These are phyloP conservation scores for Nymphaea thermarum DNA, from an alignment of 164 flowering plant genomes.

Conservation along the genomic window DNA sequence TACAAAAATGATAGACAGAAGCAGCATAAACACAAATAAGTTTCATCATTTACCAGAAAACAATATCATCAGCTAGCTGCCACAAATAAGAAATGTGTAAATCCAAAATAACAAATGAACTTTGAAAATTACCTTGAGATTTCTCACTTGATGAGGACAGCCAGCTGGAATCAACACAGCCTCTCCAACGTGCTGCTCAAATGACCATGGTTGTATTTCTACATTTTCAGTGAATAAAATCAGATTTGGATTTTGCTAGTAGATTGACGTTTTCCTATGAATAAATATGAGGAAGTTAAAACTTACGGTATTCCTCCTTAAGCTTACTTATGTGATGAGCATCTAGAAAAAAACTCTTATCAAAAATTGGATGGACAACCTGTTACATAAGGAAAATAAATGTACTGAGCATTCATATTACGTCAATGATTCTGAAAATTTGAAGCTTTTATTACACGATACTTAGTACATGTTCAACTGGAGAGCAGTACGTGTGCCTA, in stretches of 20 bases:
- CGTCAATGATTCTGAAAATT: neutral
- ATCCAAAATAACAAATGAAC: neutral
- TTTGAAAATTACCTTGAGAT: conserved; percentile 36
- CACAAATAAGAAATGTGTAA: neutral
- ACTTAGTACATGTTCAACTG: conserved; percentile 26
- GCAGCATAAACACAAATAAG: neutral
- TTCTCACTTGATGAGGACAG: conserved; percentile 67
- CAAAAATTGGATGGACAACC: conserved; percentile 44
- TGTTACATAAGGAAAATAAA: conserved; percentile 9
- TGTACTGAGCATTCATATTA: neutral
- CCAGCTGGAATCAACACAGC: conserved; percentile 77
- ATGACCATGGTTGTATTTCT: conserved; percentile 75
- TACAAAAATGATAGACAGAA: too few species aligned
- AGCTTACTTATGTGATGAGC: conserved; percentile 33
- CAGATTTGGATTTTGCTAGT: neutral
- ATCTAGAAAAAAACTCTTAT: conserved; percentile 29
- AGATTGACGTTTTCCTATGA: neutral
- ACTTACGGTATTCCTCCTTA: conserved; percentile 35
- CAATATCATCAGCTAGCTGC: neutral
- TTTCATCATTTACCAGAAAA: neutral
- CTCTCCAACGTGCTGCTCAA: conserved; percentile 65
- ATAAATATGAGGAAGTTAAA: neutral
- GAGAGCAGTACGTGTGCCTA: conserved; percentile 17
- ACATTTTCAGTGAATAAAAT: neutral
- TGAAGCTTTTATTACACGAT: neutral